Percentiles rank a stretch among this genome's conserved stretches.
These are phyloP conservation scores for Dictyostelium capitatum DNA, from an alignment of 78 protist species.

Conservation along the genomic window DNA sequence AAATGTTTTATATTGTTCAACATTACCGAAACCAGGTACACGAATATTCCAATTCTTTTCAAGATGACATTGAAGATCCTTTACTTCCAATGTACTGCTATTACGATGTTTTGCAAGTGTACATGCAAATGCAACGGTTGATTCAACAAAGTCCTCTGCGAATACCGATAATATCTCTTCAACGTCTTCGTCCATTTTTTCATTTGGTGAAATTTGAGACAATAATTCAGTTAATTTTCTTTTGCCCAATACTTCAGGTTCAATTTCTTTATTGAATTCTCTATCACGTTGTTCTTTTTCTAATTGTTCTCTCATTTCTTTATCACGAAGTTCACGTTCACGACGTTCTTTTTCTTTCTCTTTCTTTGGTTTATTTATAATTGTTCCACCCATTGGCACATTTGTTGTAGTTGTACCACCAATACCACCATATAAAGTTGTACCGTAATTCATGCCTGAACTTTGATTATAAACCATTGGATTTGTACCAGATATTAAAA, in stretches of 20 bases:
- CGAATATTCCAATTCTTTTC: conserved; percentile 83
- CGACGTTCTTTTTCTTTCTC: conserved; percentile 54
- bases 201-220: conserved; percentile 54
- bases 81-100: conserved; percentile 81
- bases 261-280: conserved; percentile 10
- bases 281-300: conserved; percentile 35
- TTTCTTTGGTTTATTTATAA: conserved; percentile 14
- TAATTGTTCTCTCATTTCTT: conserved; percentile 12
- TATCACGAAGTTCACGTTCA: conserved; percentile 31
- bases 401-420: not conserved
- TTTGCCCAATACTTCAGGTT: conserved; percentile 62
- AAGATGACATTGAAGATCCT: conserved; percentile 87
- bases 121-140: conserved; percentile 80
- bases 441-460: not conserved
- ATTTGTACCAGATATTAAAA: conserved; percentile 7
- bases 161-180: conserved; percentile 80
- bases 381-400: not conserved
- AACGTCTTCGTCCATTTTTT: conserved; percentile 75
- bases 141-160: conserved; percentile 91
- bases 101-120: conserved; percentile 88
- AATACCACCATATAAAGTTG: not conserved
- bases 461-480: not conserved
- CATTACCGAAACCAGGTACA: conserved; percentile 83
- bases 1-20: conserved; percentile 33
- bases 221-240: conserved; percentile 56